Base-by-base conservation (phyloP, 495 filamentous ascomycete species). In the Chaetomium cochliodes region DNA sequence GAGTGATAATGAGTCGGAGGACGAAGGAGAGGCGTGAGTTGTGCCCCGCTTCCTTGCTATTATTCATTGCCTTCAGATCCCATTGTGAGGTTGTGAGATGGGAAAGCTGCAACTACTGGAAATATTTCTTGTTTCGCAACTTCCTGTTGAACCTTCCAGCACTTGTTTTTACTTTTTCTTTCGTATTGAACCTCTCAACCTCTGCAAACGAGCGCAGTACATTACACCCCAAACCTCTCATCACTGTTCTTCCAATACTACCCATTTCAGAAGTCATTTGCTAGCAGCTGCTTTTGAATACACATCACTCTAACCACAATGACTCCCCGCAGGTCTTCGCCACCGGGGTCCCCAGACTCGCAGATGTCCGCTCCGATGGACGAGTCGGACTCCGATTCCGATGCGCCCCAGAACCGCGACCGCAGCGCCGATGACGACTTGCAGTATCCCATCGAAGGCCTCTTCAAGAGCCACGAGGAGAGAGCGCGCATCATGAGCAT, bases 1-100 rank as follows among this genome's bases (percentile, higher is more conserved):
- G 63, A 82, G 79, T 52, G 82, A 87, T 70, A 88, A 92, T 54
- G 85, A 84, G 52, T 90, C 90, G 57, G 88, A 89, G 57, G 82
- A 96, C 54, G 82, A 96, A 74, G 92, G 90, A 69, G 91, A 96
- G 82, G 82, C 91, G 92, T 96, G 82, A 86, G 92, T 87, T 62
- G 46, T 60, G 26, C 54, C 56, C 59, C 46, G 50, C 47, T 23
- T 62, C 26, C 22, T 51, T 39, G 33, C 25, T 20, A 42, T 28
- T 62, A 54, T 53, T 42, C 33, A 46, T 13, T 42, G 33, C 39
- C n/a, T n/a, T 62, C 28, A 11, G 5, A 2, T 46, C 44, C 15
- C 39, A 46, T 23, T 52, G 18, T 28, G 39, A 44, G 58, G 28
- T 30, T 30, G 28, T 30, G 23, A 50, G 50, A 33, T 22, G 20